Conservation (phyloP, 352 stramenopile genomes). For the Pythium aristosporum region DNA sequence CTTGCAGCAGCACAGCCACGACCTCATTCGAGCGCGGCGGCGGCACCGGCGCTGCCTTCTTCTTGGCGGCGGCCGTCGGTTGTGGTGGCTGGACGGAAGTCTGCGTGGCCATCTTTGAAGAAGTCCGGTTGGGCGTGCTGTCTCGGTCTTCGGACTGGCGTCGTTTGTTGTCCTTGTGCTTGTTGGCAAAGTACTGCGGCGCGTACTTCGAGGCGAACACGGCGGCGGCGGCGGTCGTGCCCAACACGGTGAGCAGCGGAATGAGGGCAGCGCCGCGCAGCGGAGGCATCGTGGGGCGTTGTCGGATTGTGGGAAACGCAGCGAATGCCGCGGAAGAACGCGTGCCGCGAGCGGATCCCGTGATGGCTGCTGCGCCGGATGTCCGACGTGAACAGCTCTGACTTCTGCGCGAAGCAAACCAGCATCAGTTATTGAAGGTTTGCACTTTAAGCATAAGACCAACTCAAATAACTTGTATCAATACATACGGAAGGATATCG, state of each 20-base stretch:
- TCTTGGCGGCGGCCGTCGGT: not conserved
- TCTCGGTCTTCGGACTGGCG: not conserved
- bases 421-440: no score
- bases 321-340: constrained; percentile 16
- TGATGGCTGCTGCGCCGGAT: no score
- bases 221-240: constrained; percentile 32
- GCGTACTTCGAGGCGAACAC: constrained; percentile 30
- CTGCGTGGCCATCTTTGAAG: constrained; percentile 7
- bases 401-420: no score
- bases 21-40: constrained; percentile 32
- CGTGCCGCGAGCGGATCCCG: no score
- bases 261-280: constrained; percentile 32
- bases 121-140: not conserved
- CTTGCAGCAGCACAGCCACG: constrained; percentile 44
- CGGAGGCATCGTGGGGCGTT: constrained; percentile 21
- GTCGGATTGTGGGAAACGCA: not conserved
- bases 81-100: not conserved
- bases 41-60: not conserved
- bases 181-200: constrained; percentile 26
- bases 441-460: no score
- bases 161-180: constrained; percentile 20
- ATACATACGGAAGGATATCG: no score
- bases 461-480: no score
- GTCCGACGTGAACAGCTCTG: no score
- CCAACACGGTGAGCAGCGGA: constrained; percentile 38